These are phyloP conservation scores for Mariannaea elegans DNA, from an alignment of 2,329 filamentous ascomycete species.

Conservation along the genomic window DNA sequence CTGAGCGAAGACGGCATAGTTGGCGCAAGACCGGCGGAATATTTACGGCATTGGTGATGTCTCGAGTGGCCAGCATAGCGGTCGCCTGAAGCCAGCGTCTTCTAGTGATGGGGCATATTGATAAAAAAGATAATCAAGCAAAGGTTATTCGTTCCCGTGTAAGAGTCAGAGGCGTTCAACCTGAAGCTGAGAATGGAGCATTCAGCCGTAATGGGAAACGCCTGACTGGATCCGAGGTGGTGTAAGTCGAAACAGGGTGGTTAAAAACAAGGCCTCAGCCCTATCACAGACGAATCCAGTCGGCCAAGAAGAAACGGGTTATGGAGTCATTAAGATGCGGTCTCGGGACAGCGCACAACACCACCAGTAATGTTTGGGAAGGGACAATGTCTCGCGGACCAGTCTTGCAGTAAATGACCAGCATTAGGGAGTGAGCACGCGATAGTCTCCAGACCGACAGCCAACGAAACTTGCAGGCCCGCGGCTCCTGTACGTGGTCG, in stretches of 20 bases:
- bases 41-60: conserved; percentile 4
- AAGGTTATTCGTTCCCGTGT: conserved; percentile 17
- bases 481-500: conserved; percentile 29
- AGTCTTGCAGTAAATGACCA: conserved; percentile 6
- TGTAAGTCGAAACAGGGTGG: conserved; percentile 18
- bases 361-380: conserved; percentile 14
- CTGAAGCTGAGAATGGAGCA: conserved; percentile 22
- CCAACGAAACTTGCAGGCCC: conserved; percentile 33
- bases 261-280: conserved; percentile 26
- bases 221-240: conserved; percentile 12
- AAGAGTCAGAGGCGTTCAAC: conserved; percentile 14
- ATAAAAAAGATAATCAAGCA: conserved; percentile 1
- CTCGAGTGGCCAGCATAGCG: conserved; percentile 1
- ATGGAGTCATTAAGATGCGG: not conserved
- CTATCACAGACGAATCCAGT: conserved; percentile 26
- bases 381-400: not conserved
- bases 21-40: not conserved
- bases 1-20: conserved; percentile 5
- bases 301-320: conserved; percentile 4
- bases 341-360: not conserved
- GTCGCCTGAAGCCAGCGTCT: conserved; percentile 23
- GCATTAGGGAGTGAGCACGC: conserved; percentile 18
- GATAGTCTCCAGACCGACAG: conserved; percentile 12
- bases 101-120: conserved; percentile 15
- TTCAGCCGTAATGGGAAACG: conserved; percentile 20